These are phyloP conservation scores for Rhodotorula kratochvilovae DNA, from an alignment of 768 basidiomycete genomes.

Conservation along the genomic window DNA sequence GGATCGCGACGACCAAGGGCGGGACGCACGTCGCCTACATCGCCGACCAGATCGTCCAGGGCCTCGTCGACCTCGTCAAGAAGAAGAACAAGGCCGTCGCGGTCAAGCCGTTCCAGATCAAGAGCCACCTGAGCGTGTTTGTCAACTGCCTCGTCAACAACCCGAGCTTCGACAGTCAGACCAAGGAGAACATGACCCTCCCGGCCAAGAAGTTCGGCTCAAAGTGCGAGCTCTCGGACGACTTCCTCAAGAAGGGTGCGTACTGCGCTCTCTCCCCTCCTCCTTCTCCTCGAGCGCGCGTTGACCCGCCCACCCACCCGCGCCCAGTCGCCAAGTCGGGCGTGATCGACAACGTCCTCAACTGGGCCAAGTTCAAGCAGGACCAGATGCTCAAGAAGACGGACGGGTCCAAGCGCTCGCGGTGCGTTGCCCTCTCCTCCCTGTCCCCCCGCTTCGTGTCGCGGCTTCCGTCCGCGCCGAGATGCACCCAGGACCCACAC, in stretches of 20 bases:
- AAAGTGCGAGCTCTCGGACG: slow-evolving; percentile 75
- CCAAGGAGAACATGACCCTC: slow-evolving; percentile 89
- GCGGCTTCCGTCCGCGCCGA: too few relatives aligned
- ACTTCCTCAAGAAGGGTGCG: slow-evolving; percentile 92
- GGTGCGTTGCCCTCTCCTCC: slow-evolving; percentile 53
- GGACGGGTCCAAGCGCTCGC: slow-evolving; percentile 79
- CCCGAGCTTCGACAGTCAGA: slow-evolving; percentile 98
- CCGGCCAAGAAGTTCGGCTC: slow-evolving; percentile 80
- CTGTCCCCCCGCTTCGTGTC: too few relatives aligned
- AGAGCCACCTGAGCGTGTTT: slow-evolving; percentile 97
- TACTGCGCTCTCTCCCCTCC: not conserved
- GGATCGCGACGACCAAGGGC: slow-evolving; percentile 92
- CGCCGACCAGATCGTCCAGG: slow-evolving; percentile 83
- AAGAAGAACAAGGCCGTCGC: slow-evolving; percentile 99
- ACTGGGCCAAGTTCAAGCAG: slow-evolving; percentile 95
- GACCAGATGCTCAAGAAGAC: slow-evolving; percentile 95
- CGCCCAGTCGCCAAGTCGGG: slow-evolving; percentile 74
- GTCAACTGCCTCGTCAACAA: slow-evolving; percentile 94
- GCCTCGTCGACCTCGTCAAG: slow-evolving; percentile 69
- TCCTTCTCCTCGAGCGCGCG: not conserved
- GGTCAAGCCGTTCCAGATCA: slow-evolving; percentile 87
- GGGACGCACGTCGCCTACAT: slow-evolving; percentile 85
- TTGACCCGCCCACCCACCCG: not conserved
- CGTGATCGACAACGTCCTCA: slow-evolving; percentile 84
- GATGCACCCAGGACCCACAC: not conserved